A percentile compares a stretch with the other conserved stretches of the same genome.
These are phyloP conservation scores for Fragaria ananassa DNA, from an alignment of 306 rosid species.

Conservation along the genomic window DNA sequence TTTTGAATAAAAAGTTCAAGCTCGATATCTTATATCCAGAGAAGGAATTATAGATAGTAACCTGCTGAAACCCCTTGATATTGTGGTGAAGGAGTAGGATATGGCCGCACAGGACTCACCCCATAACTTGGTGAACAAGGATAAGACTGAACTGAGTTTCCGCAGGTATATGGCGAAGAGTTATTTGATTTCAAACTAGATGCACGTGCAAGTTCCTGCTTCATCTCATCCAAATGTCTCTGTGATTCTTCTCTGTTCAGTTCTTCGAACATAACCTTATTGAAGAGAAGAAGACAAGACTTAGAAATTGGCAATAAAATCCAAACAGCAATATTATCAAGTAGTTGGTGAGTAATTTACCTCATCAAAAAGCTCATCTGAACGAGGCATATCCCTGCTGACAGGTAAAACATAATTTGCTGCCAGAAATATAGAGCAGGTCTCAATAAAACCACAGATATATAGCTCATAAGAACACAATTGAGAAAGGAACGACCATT, in stretches of 20 bases:
- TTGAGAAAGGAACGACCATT: background rate
- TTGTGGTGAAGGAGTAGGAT: constrained; percentile 22
- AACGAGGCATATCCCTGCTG: constrained; percentile 48
- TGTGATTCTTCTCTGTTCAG: constrained; percentile 45
- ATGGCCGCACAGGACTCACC: constrained; percentile 22
- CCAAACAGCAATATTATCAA: background rate
- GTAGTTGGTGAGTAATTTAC: constrained; percentile 29
- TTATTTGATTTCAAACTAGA: constrained; percentile 14
- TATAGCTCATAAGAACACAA: background rate
- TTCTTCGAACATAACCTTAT: constrained; percentile 55
- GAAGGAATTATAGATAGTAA: background rate
- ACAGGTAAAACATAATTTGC: constrained; percentile 52
- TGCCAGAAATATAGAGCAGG: constrained; percentile 23
- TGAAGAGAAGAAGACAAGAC: constrained; percentile 10
- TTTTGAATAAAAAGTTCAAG: background rate
- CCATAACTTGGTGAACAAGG: constrained; percentile 14
- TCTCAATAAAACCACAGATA: constrained; percentile 3
- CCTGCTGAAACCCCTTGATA: constrained; percentile 33
- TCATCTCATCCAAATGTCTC: constrained; percentile 52
- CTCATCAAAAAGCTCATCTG: constrained; percentile 51
- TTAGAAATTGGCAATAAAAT: constrained; percentile 8
- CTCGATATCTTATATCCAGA: background rate
- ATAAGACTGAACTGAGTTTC: background rate
- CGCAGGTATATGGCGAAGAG: constrained; percentile 5
- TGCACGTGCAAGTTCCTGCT: constrained; percentile 21